A percentile compares a stretch with the other conserved stretches of the same genome.
These are phyloP conservation scores for Meyerozyma guilliermondii DNA, from an alignment of 1,139 yeast species.

Conservation along the genomic window DNA sequence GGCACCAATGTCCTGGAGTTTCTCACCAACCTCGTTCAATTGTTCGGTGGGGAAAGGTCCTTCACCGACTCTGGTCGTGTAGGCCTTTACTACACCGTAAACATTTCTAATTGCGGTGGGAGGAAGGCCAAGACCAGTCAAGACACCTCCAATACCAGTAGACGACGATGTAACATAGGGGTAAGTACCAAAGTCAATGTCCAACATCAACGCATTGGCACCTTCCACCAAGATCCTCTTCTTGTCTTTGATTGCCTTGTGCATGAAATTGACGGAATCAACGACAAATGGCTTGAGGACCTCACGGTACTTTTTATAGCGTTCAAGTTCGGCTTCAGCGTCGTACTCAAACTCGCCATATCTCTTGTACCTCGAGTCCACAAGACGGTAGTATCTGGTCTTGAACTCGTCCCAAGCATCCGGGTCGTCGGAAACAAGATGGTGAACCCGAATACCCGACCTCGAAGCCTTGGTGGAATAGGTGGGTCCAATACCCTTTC, in stretches of 20 bases:
- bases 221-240: constrained; percentile 94
- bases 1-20: constrained; percentile 86
- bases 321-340: constrained; percentile 69
- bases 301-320: constrained; percentile 72
- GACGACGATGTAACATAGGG: constrained; percentile 96
- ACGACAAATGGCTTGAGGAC: constrained; percentile 84
- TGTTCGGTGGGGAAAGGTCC: constrained; percentile 99
- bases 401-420: constrained; percentile 93
- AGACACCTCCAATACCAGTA: constrained; percentile 97
- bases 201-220: constrained; percentile 97
- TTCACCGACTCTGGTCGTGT: constrained; percentile 98
- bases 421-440: constrained; percentile 82
- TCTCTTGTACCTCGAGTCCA: constrained; percentile 77
- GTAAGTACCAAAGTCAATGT: constrained; percentile 95
- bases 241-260: constrained; percentile 68
- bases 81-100: constrained; percentile 97
- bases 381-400: constrained; percentile 67
- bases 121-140: constrained; percentile 95
- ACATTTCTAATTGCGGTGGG: constrained; percentile 75
- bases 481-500: constrained; percentile 99
- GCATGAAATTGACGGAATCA: constrained; percentile 88
- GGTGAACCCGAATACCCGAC: constrained; percentile 96
- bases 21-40: constrained; percentile 80
- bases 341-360: constrained; percentile 93
- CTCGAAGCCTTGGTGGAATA: constrained; percentile 96